Evolutionary conservation across 495 filamentous ascomycete genomes (phyloP).

Genomic region (Xylaria grammica): DNA sequence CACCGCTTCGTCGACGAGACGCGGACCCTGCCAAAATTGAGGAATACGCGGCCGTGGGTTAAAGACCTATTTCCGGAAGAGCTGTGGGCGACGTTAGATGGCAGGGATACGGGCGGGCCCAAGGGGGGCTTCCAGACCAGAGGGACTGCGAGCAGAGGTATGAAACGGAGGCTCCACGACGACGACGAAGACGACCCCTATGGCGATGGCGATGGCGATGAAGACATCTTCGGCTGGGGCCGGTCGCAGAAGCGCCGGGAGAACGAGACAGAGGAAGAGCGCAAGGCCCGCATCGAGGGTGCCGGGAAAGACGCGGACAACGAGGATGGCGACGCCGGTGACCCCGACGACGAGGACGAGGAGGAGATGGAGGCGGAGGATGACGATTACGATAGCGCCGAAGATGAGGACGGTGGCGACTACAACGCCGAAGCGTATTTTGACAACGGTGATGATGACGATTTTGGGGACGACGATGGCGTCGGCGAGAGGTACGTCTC

Average conservation of each 20-base stretch:
- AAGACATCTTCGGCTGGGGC: conserved; percentile 28
- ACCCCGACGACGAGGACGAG: conserved; percentile 47
- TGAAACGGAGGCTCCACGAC: conserved; percentile 24
- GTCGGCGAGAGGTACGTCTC: conserved; percentile 43
- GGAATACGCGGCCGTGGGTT: conserved; percentile 44
- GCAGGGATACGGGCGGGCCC: conserved; percentile 39
- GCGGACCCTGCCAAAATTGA: conserved; percentile 54
- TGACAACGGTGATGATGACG: conserved; percentile 55
- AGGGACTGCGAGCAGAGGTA: conserved; percentile 20
- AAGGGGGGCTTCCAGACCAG: conserved; percentile 27
- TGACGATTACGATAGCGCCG: conserved; percentile 52
- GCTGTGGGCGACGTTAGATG: conserved; percentile 56
- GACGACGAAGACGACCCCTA: conserved; percentile 27
- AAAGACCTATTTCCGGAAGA: conserved; percentile 59
- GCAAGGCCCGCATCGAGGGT: conserved; percentile 41
- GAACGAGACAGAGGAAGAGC: conserved; percentile 49
- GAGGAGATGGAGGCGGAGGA: conserved; percentile 50
- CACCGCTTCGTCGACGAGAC: conserved; percentile 49
- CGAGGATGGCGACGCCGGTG: conserved; percentile 46
- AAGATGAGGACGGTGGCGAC: conserved; percentile 56
- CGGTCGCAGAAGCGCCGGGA: conserved; percentile 34
- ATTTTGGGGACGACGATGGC: conserved; percentile 49
- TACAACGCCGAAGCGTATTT: conserved; percentile 63
- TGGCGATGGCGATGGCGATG: conserved; percentile 29
- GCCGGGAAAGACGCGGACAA: conserved; percentile 41